These are phyloP conservation scores for Fusarium sp. DNA, from an alignment of 2,329 filamentous ascomycete genomes.

Conservation along the genomic window DNA sequence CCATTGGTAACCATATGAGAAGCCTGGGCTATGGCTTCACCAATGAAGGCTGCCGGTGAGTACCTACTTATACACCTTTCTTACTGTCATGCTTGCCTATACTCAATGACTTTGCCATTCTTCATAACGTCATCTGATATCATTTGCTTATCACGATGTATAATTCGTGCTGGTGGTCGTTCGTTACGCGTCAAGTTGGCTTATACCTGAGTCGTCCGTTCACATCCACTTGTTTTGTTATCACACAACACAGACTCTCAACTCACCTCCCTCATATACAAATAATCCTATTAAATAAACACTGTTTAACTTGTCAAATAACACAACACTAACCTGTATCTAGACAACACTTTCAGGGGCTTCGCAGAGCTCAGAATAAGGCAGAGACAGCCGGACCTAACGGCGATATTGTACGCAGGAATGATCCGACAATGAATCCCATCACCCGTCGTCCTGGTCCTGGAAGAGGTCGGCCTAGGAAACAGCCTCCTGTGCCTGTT, in stretches of 20 bases:
- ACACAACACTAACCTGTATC: constrained; percentile 20
- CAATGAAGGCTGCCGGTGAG: constrained; percentile 71
- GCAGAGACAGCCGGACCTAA: constrained; percentile 51
- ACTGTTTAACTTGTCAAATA: not conserved
- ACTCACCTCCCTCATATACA: not conserved
- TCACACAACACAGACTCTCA: not conserved
- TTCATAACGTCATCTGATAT: not conserved
- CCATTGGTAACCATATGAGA: constrained; percentile 69
- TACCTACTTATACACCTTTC: constrained; percentile 31
- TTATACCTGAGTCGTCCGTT: constrained; percentile 7
- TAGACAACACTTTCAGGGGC: constrained; percentile 70
- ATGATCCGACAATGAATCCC: constrained; percentile 64
- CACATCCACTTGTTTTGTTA: not conserved
- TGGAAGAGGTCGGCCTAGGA: constrained; percentile 63
- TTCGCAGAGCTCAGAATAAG: constrained; percentile 65
- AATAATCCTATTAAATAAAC: not conserved
- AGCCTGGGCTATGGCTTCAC: constrained; percentile 68
- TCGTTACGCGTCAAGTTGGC: constrained; percentile 15
- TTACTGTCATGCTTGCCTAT: constrained; percentile 3
- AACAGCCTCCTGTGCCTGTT: constrained; percentile 47
- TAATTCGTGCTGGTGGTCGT: constrained; percentile 1
- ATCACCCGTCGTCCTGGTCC: constrained; percentile 69
- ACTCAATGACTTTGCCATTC: not conserved
- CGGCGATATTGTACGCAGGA: constrained; percentile 49
- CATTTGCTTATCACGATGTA: constrained; percentile 1